Evolutionary conservation across 2,329 filamentous ascomycete species (phyloP).

Genomic region (Coniochaeta sp.): DNA sequence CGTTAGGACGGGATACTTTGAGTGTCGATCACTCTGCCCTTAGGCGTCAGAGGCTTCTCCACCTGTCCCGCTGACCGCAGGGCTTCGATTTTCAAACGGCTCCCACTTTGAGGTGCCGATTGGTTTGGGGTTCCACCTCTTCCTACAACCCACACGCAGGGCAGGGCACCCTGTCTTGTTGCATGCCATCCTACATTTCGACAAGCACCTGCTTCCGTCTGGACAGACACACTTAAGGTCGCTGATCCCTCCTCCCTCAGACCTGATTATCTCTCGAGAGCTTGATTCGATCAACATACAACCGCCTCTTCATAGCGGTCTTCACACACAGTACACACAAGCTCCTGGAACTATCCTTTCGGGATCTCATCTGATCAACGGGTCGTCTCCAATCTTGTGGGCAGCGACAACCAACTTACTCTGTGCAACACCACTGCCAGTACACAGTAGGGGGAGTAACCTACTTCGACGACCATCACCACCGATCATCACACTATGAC

Average conservation of each 20-base stretch:
- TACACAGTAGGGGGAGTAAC: constrained; percentile 1
- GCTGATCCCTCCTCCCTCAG: constrained; percentile 44
- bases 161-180: constrained; percentile 9
- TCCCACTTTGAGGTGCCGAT: constrained; percentile 24
- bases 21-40: constrained; percentile 47
- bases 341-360: constrained; percentile 34
- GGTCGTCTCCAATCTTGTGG: constrained; percentile 15
- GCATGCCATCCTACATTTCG: constrained; percentile 22
- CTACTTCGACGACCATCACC: constrained; percentile 7
- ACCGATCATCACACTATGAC: constrained; percentile 58
- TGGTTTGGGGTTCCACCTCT: constrained; percentile 28
- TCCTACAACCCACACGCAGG: constrained; percentile 14
- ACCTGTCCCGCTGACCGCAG: constrained; percentile 34
- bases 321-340: no score
- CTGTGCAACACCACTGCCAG: constrained; percentile 5
- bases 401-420: constrained; percentile 14
- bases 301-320: neutral
- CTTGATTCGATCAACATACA: constrained; percentile 18
- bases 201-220: constrained; percentile 27
- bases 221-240: constrained; percentile 47
- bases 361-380: constrained; percentile 47
- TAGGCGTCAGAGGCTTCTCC: constrained; percentile 42
- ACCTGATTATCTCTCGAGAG: constrained; percentile 23
- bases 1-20: constrained; percentile 40
- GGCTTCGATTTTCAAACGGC: constrained; percentile 33